Evolutionary conservation across 805 yeast species (phyloP).

Genomic region (Candida sphagnicola): DNA sequence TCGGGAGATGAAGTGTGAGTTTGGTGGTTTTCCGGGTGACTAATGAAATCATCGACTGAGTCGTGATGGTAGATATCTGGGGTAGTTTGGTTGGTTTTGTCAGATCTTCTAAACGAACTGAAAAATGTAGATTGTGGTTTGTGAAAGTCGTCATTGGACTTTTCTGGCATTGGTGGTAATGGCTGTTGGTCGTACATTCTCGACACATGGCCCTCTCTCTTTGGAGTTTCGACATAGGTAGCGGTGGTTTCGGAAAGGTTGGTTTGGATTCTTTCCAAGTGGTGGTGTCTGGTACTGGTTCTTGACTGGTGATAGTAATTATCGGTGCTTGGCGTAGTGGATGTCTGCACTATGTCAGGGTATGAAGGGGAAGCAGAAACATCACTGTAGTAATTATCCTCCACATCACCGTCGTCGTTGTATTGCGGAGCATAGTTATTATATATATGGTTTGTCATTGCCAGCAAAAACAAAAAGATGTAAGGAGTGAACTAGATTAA

Average conservation of each 20-base stretch:
- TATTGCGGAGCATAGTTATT: slow-evolving; percentile 1
- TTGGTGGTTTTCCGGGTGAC: not conserved
- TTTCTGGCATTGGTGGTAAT: slow-evolving; percentile 4
- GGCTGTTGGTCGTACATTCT: not conserved
- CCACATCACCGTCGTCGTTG: slow-evolving; percentile 5
- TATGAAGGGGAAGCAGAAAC: slow-evolving; percentile 1
- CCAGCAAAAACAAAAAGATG: not conserved
- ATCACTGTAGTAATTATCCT: slow-evolving; percentile 5
- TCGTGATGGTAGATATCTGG: not conserved
- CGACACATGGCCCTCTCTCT: not conserved
- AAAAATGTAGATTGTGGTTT: not conserved
- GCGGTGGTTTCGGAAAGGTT: slow-evolving; percentile 13
- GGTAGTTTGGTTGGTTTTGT: not conserved
- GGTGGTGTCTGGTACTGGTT: slow-evolving; percentile 1
- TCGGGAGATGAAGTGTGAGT: slow-evolving; percentile 17
- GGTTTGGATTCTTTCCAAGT: slow-evolving; percentile 5
- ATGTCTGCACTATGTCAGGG: slow-evolving; percentile 7
- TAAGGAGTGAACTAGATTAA: not conserved
- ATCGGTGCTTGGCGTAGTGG: slow-evolving; percentile 6
- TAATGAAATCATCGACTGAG: not conserved
- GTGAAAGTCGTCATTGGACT: slow-evolving; percentile 1
- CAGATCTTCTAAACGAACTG: not conserved
- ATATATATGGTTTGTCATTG: slow-evolving; percentile 3
- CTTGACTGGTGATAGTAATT: not conserved
- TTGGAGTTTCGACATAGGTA: slow-evolving; percentile 12